Base-by-base conservation (phyloP, 345 rosid species). In the Eucalyptus cladocalyx region DNA sequence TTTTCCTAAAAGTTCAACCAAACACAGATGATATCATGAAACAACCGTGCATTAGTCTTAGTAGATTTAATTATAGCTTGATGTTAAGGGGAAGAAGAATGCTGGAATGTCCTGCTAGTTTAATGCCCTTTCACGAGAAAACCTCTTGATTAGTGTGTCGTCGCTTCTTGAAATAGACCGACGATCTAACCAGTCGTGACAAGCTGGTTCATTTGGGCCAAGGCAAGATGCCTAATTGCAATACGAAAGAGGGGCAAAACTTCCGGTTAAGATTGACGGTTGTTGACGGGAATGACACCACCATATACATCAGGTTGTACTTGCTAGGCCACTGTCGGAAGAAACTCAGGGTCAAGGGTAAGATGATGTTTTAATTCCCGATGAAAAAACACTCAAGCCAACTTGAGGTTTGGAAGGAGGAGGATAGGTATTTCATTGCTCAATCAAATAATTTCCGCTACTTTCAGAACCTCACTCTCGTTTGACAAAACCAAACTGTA, bases 401-500 rank as follows among this genome's bases (percentile, higher is more conserved):
- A 56, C 62, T 24, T 4, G 62, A 56, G 62, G 62, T 10, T 56
- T 24, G 62, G 28, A 56, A 56, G 62, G 12, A 56, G 62, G 28
- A 56, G 62, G 10, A 56, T 56, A 23, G 30, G 26, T 56, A 56
- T 56, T 56, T 89, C 90, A 65, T 81, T 88, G 81, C 80, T 43
- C 32, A 83, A 90, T 87, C 87, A 85, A 53, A 87, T 83, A 58
- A 42, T 30, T 87, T 90, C 91, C 15, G 91, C 91, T 62, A 90
- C 88, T 86, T 45, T 76, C 18, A 80, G 88, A 53, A 91, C 69
- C 86, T 93, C 92, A 48, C 87, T 87, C 8, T 80, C 85, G 86
- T 86, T 88, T 67, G 93, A 91, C 54, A 90, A 88, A 49, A 85
- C 91, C 91, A 93, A 88, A 87, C 90, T 87, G 62, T 90, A 91